Evolutionary conservation across 176 grass and related monocot species (phyloP).

Genomic region (Urochloa ruziziensis): DNA sequence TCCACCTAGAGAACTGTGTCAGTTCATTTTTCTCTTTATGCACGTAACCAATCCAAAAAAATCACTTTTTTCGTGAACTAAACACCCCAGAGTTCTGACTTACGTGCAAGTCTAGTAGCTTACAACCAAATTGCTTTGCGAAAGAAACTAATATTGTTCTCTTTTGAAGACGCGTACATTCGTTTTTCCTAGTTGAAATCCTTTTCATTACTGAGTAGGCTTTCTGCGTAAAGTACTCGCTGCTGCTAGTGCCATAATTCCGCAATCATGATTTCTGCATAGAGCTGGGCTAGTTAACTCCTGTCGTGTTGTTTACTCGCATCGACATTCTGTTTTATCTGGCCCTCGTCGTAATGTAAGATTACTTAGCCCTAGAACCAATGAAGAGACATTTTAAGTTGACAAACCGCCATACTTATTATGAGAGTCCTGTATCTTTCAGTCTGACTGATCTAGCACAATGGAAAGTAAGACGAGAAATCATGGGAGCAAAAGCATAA

Average conservation of each 20-base stretch:
- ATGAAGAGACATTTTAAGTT: constrained; percentile 17
- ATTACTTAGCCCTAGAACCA: constrained; percentile 12
- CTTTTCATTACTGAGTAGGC: neutral
- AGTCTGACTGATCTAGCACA: constrained; percentile 30
- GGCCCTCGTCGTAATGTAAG: constrained; percentile 1
- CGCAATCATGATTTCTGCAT: neutral
- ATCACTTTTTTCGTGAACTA: no score
- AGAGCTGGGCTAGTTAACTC: neutral
- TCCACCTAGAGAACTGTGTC: no score
- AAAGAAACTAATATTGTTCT: neutral
- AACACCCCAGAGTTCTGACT: neutral
- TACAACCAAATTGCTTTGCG: neutral
- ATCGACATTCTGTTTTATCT: neutral
- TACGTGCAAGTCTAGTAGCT: neutral
- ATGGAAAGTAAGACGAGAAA: neutral
- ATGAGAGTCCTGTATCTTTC: constrained; percentile 27
- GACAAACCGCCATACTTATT: neutral
- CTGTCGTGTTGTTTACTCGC: neutral
- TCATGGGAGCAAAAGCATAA: neutral
- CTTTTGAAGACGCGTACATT: neutral
- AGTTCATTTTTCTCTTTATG: no score
- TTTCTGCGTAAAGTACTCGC: neutral
- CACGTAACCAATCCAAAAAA: no score
- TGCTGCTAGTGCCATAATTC: neutral
- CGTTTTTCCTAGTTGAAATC: neutral